Percentiles rank a stretch among this genome's conserved stretches.
Conservation (phyloP, 1,284 basidiomycete species). For the Moniliella sp. region DNA sequence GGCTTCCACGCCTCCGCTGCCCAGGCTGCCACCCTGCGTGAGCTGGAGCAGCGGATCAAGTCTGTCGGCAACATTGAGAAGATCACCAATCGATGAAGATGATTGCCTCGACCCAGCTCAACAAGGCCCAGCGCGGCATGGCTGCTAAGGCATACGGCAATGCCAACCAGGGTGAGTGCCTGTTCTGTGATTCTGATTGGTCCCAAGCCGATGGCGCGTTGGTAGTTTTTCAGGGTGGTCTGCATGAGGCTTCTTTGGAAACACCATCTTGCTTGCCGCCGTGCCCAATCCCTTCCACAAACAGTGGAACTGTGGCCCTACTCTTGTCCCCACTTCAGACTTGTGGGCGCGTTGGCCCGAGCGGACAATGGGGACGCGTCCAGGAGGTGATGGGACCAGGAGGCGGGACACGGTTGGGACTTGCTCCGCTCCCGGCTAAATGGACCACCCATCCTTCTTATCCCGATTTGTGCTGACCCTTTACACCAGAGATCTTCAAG, state of each 20-base stretch:
- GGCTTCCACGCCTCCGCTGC: conserved; percentile 36
- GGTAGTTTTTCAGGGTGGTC: too few relatives aligned
- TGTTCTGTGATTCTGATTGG: not conserved
- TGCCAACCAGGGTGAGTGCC: conserved; percentile 60
- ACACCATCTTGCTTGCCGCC: not conserved
- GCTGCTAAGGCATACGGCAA: conserved; percentile 80
- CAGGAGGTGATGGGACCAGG: too few relatives aligned
- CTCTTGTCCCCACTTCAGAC: too few relatives aligned
- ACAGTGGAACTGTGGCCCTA: not conserved
- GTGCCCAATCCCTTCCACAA: not conserved
- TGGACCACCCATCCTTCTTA: too few relatives aligned
- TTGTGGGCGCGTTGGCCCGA: too few relatives aligned
- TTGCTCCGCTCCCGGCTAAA: too few relatives aligned
- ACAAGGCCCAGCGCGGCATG: conserved; percentile 69
- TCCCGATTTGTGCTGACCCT: too few relatives aligned
- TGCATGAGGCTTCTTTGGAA: too few relatives aligned
- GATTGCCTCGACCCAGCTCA: conserved; percentile 89
- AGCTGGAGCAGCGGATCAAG: conserved; percentile 89
- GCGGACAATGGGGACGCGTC: too few relatives aligned
- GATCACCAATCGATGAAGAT: conserved; percentile 93
- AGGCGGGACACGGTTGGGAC: too few relatives aligned
- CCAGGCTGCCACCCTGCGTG: conserved; percentile 88
- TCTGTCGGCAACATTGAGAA: conserved; percentile 88
- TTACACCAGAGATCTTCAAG: conserved; percentile 22
- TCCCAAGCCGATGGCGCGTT: conserved; percentile 45